Percentiles rank a stretch among this genome's conserved stretches.
Evolutionary conservation across 116 monocot genomes (phyloP).

Genomic region (Dioscorea cayenensis): DNA sequence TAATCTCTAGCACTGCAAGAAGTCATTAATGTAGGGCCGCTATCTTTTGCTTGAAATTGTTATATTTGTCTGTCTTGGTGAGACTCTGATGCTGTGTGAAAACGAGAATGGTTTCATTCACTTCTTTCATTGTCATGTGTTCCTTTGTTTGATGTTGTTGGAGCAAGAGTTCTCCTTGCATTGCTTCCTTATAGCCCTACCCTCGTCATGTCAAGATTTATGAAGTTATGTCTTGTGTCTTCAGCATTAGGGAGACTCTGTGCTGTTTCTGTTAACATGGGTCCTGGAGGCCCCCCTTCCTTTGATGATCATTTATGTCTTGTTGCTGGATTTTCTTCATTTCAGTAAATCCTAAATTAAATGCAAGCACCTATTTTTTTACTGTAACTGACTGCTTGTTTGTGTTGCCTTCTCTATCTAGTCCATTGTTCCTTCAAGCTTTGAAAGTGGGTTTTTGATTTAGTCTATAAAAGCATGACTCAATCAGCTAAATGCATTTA

Average conservation of each 20-base stretch:
- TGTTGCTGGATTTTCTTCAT: neutral
- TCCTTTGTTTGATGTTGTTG: neutral
- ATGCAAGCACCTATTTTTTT: neutral
- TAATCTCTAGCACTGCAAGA: neutral
- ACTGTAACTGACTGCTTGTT: neutral
- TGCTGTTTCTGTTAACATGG: neutral
- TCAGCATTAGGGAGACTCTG: neutral
- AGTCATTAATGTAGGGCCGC: neutral
- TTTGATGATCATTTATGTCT: neutral
- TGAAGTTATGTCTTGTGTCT: neutral
- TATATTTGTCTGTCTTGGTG: neutral
- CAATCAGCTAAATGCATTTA: neutral
- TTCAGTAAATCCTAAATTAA: neutral
- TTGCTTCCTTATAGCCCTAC: neutral
- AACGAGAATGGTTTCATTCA: neutral
- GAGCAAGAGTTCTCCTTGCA: neutral
- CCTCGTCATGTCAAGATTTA: neutral
- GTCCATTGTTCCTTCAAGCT: neutral
- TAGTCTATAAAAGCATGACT: neutral
- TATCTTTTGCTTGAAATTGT: conserved; percentile 1
- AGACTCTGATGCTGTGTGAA: neutral
- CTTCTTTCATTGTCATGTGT: neutral
- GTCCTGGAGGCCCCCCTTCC: neutral
- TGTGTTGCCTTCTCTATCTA: neutral
- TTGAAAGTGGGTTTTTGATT: neutral